Percentiles rank a stretch among this genome's conserved stretches.
Conservation (phyloP, 306 rosid genomes). For the Inga oerstediana region DNA sequence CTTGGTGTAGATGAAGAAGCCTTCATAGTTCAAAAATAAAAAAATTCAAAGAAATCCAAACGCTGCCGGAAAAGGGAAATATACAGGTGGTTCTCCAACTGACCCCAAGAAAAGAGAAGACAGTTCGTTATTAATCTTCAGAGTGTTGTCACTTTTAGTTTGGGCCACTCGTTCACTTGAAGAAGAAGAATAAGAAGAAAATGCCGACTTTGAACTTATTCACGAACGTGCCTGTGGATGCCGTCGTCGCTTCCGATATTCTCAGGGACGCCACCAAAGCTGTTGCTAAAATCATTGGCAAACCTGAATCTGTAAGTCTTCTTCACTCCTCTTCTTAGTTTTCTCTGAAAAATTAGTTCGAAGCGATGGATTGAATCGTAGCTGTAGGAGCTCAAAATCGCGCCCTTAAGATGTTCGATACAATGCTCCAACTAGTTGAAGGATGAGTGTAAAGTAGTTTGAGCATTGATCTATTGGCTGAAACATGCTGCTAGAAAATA, state of each 20-base stretch:
- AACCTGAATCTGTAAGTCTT: conserved; percentile 82
- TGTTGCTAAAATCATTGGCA: conserved; percentile 83
- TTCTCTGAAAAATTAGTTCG: neutral
- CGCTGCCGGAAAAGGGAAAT: neutral
- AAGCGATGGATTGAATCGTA: neutral
- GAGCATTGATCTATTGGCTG: neutral
- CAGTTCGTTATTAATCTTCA: neutral
- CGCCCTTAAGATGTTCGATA: conserved; percentile 6
- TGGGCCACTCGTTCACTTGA: neutral
- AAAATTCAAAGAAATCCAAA: neutral
- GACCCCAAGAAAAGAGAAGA: neutral
- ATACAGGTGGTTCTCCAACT: neutral
- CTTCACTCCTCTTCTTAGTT: neutral
- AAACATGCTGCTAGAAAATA: neutral
- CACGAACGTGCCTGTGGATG: conserved; percentile 87
- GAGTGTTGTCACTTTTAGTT: neutral
- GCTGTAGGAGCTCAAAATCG: neutral
- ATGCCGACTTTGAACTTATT: conserved; percentile 90
- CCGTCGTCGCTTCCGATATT: conserved; percentile 82
- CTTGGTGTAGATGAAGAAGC: no score
- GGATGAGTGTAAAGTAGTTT: neutral
- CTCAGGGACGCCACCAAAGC: conserved; percentile 96
- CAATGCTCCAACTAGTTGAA: neutral
- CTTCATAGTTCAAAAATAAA: no score
- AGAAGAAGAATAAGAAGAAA: neutral